Conservation (phyloP, 1,139 yeast genomes). For the Kodamaea ohmeri region DNA sequence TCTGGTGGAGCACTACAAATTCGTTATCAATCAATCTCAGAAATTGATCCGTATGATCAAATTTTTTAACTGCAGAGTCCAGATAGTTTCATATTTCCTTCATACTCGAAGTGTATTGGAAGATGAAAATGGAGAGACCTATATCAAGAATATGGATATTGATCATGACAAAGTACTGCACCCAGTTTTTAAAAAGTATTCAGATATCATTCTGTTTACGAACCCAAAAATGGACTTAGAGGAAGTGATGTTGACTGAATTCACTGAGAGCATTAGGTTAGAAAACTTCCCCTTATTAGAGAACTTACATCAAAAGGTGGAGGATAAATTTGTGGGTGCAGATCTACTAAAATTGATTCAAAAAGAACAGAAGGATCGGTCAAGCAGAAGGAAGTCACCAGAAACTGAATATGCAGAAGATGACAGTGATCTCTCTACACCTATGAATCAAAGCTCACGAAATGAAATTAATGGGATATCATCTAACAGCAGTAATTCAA, state of each 20-base stretch:
- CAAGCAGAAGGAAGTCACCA: conserved; percentile 2
- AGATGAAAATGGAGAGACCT: conserved; percentile 16
- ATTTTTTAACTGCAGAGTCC: conserved; percentile 29
- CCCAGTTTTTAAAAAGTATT: conserved; percentile 8
- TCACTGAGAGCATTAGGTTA: conserved; percentile 18
- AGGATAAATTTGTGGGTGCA: conserved; percentile 5
- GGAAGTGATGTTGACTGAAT: conserved; percentile 23
- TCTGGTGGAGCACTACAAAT: conserved; percentile 11
- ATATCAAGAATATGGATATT: conserved; percentile 14
- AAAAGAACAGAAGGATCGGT: conserved; percentile 11
- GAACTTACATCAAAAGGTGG: conserved; percentile 14
- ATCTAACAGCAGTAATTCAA: conserved; percentile 5
- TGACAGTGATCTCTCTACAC: background rate
- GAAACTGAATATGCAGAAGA: background rate
- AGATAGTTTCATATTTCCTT: conserved; percentile 27
- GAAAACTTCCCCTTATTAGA: conserved; percentile 27
- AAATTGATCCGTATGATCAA: conserved; percentile 27
- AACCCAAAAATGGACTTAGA: conserved; percentile 23
- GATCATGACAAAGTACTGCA: conserved; percentile 3
- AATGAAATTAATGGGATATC: background rate
- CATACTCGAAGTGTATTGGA: conserved; percentile 21
- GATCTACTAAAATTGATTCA: conserved; percentile 11
- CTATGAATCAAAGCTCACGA: conserved; percentile 6
- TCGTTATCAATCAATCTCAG: conserved; percentile 15
- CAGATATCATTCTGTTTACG: conserved; percentile 24